phyloP scores from a whole-genome alignment of 208 protist genomes.

The Crithidia thermophila region DNA sequence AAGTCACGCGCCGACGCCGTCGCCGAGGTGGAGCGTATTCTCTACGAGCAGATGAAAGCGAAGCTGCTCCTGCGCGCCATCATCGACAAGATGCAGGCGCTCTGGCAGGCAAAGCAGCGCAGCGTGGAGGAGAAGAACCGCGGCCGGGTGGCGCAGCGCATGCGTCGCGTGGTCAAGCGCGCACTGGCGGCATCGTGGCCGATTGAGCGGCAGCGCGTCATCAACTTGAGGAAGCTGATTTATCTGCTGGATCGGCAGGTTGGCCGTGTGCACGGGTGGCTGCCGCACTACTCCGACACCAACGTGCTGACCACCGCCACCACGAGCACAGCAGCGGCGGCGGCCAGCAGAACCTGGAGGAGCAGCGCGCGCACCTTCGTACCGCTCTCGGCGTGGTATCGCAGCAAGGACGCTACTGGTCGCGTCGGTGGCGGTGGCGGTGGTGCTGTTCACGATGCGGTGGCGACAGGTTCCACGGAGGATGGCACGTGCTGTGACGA shows the following conservation, averaged over 20 bases:
- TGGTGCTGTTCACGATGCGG: too few species aligned
- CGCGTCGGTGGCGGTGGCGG: neutral
- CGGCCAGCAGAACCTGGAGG: neutral
- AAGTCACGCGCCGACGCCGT: slow-evolving; percentile 27
- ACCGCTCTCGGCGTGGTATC: slow-evolving; percentile 22
- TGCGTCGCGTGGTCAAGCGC: slow-evolving; percentile 32
- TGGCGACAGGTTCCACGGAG: too few species aligned
- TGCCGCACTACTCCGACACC: slow-evolving; percentile 74
- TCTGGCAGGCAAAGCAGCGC: slow-evolving; percentile 66
- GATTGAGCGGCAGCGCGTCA: slow-evolving; percentile 64
- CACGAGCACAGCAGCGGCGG: neutral
- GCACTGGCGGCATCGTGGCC: slow-evolving; percentile 54
- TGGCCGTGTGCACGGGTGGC: slow-evolving; percentile 62
- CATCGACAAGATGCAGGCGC: slow-evolving; percentile 65
- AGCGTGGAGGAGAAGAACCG: slow-evolving; percentile 45
- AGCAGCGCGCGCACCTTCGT: neutral
- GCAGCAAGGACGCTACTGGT: neutral
- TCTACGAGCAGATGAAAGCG: slow-evolving; percentile 81
- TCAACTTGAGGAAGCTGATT: slow-evolving; percentile 81
- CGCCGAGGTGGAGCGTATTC: slow-evolving; percentile 57
- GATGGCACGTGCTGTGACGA: neutral
- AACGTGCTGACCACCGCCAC: slow-evolving; percentile 44
- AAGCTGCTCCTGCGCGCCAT: slow-evolving; percentile 74
- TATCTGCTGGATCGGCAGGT: slow-evolving; percentile 68
- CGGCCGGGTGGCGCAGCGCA: slow-evolving; percentile 39